phyloP scores from a whole-genome alignment of 2,329 filamentous ascomycete genomes.

The Sporothrix schenckii region DNA sequence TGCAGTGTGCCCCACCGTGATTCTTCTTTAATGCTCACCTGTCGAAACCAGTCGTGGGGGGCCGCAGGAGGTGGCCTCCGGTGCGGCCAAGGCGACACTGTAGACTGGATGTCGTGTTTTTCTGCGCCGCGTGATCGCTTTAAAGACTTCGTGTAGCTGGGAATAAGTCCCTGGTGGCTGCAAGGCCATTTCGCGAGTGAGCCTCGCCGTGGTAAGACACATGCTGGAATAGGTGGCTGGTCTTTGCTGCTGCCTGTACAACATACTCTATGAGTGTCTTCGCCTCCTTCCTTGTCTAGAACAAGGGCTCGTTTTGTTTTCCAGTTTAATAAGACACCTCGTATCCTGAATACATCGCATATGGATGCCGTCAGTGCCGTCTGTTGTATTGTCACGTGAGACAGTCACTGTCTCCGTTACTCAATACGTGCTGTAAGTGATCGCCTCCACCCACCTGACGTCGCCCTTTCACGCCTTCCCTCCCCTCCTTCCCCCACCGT shows the following conservation, averaged over 20 bases:
- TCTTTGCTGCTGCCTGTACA: neutral
- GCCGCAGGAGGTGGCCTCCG: neutral
- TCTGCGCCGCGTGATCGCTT: conserved; percentile 7
- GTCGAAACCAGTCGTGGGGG: conserved; percentile 18
- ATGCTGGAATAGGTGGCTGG: neutral
- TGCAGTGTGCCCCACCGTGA: neutral
- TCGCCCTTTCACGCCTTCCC: conserved; percentile 14
- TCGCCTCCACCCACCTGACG: neutral
- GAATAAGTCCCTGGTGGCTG: conserved; percentile 11
- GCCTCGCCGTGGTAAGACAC: conserved; percentile 13
- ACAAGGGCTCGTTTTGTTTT: neutral
- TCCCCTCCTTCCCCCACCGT: conserved; percentile 27
- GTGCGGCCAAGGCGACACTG: conserved; percentile 17
- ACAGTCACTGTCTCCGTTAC: too few species aligned
- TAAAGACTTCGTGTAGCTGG: neutral
- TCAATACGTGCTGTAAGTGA: neutral
- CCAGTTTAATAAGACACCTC: neutral
- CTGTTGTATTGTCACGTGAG: conserved; percentile 6
- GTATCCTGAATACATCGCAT: neutral
- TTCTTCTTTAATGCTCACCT: neutral
- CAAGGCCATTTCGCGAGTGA: neutral
- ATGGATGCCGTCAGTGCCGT: neutral
- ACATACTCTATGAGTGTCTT: neutral
- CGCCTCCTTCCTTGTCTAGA: neutral
- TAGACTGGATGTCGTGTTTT: conserved; percentile 1